Percentiles rank a stretch among this genome's conserved stretches.
phyloP scores from a whole-genome alignment of 257 asterid genomes.

The Cinchona pubescens region DNA sequence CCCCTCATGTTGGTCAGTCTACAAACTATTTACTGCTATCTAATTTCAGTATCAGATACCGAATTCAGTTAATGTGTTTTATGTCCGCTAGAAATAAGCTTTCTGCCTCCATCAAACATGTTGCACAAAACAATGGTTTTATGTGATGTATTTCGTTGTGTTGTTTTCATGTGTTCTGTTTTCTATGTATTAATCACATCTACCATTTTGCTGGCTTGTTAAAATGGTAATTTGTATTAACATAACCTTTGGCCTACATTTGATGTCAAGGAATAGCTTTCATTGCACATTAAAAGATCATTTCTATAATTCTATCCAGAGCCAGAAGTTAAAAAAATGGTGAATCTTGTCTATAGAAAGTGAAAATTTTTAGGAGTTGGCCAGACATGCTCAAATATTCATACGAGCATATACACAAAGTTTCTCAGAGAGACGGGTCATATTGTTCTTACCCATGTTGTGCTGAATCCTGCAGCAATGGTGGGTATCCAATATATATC shows the following conservation, averaged over 20 bases:
- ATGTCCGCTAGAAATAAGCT: not conserved
- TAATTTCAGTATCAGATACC: not conserved
- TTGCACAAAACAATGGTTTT: not conserved
- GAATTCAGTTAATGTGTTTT: not conserved
- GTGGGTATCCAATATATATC: too few species aligned
- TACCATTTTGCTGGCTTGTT: not conserved
- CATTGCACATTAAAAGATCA: too few species aligned
- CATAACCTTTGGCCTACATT: too few species aligned
- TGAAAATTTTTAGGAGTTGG: not conserved
- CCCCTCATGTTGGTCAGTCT: constrained; percentile 52
- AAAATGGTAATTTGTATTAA: too few species aligned
- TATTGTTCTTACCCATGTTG: not conserved
- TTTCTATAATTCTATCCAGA: too few species aligned
- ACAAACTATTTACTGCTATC: not conserved
- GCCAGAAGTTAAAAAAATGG: too few species aligned
- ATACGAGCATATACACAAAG: not conserved
- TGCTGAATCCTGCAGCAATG: too few species aligned
- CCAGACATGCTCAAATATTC: not conserved
- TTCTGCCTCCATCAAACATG: not conserved
- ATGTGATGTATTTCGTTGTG: constrained; percentile 1
- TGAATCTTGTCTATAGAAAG: too few species aligned
- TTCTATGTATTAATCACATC: not conserved
- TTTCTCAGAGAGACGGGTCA: not conserved
- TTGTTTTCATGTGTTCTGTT: not conserved
- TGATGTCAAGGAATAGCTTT: too few species aligned